These are phyloP conservation scores for Crithidia acanthocephali DNA, from an alignment of 208 protist genomes.

Conservation along the genomic window DNA sequence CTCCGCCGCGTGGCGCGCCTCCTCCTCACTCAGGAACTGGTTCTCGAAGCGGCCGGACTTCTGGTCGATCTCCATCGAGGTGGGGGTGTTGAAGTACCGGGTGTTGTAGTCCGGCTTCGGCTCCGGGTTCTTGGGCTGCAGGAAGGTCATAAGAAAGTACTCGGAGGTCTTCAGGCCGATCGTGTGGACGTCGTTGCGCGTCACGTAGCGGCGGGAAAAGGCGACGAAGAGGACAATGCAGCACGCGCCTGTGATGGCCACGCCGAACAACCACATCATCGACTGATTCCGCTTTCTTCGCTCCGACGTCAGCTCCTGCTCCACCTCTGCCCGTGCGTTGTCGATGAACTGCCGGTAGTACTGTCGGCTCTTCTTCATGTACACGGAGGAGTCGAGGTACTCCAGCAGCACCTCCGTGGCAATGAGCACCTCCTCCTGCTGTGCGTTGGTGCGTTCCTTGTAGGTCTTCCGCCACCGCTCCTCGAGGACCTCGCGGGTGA, in stretches of 20 bases:
- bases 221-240: constrained; percentile 58
- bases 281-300: constrained; percentile 35
- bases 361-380: constrained; percentile 78
- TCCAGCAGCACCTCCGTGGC: constrained; percentile 86
- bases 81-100: constrained; percentile 81
- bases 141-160: constrained; percentile 78
- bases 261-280: constrained; percentile 57
- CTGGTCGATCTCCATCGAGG: constrained; percentile 72
- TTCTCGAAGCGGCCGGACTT: constrained; percentile 44
- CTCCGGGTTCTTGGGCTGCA: constrained; percentile 80
- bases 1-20: constrained; percentile 39
- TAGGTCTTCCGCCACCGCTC: constrained; percentile 68
- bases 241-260: constrained; percentile 53
- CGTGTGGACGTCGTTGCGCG: constrained; percentile 55
- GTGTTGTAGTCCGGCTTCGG: constrained; percentile 82
- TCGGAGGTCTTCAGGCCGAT: constrained; percentile 63
- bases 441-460: constrained; percentile 50
- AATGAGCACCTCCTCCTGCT: constrained; percentile 80
- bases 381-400: constrained; percentile 79
- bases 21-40: constrained; percentile 33
- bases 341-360: constrained; percentile 84
- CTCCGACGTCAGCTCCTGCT: constrained; percentile 53
- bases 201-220: constrained; percentile 57
- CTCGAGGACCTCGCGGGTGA: constrained; percentile 56
- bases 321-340: constrained; percentile 61